Percentiles rank a stretch among this genome's conserved stretches.
phyloP scores from a whole-genome alignment of 371 early-diverging fungal species.

The Haplosporangium sp. region DNA sequence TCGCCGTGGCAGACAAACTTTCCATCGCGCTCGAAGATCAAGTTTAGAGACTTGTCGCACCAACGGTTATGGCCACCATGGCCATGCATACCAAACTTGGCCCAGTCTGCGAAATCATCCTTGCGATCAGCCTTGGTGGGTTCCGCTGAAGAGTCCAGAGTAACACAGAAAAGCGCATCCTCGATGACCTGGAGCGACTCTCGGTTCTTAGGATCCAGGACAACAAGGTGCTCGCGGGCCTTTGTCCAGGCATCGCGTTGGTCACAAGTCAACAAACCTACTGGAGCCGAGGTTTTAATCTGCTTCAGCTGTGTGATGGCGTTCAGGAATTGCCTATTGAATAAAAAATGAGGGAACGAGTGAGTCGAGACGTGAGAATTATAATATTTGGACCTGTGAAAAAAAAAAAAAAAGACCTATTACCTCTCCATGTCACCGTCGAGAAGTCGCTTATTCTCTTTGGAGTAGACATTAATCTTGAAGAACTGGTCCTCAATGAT shows the following conservation, averaged over 20 bases:
- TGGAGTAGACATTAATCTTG: constrained; percentile 69
- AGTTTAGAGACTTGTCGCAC: constrained; percentile 86
- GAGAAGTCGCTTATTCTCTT: constrained; percentile 58
- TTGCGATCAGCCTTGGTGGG: constrained; percentile 60
- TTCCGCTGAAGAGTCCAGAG: constrained; percentile 66
- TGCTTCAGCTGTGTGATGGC: constrained; percentile 62
- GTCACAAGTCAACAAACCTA: constrained; percentile 85
- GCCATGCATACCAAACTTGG: constrained; percentile 67
- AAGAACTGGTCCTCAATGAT: constrained; percentile 84
- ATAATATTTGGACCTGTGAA: too few relatives aligned
- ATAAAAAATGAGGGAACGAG: neutral
- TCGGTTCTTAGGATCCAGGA: constrained; percentile 64
- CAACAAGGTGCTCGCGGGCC: constrained; percentile 69
- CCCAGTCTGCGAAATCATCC: constrained; percentile 55
- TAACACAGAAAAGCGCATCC: constrained; percentile 77
- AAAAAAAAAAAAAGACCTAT: neutral
- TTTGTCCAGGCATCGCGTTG: constrained; percentile 88
- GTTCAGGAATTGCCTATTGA: constrained; percentile 50
- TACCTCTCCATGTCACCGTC: constrained; percentile 81
- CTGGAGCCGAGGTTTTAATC: constrained; percentile 61
- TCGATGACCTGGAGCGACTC: constrained; percentile 66
- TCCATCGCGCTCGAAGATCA: constrained; percentile 78
- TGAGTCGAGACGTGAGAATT: neutral
- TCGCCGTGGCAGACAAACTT: constrained; percentile 81
- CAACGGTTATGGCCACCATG: constrained; percentile 86